Evolutionary conservation across 768 basidiomycete genomes (phyloP), one percentile per base, ranked within the genome.

Genomic region (Termitomyces heimii): DNA sequence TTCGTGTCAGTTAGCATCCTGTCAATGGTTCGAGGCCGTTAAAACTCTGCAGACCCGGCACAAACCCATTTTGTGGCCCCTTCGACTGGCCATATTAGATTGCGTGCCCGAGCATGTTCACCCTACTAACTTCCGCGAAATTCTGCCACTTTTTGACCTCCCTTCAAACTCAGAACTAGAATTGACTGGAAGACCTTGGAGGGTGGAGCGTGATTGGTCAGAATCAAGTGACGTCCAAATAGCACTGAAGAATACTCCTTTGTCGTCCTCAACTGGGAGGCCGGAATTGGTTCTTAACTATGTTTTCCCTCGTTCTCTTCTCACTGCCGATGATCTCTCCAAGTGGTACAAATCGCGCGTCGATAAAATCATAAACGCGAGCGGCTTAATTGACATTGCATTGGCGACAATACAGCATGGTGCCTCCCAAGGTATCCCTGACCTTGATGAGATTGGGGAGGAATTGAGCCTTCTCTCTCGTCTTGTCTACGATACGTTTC

Each of bases 391-490:
- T 43, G 89, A 94, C 63, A 70, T 83, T 34, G 92, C 94, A 4
- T 77, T 98, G 20, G 81, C 83, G 7, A 77, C 88, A 45, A 79
- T 93, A 9, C 95, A 97, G 68, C 86, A 96, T 61, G 94, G 86
- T 14, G 94, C 89, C 12, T 87, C 93, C 8, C 83, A 84, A 62
- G 88, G 88, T 14, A 76, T 97, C 13, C 79, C 84, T 20, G 83
- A 76, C 1, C 80, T 99, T 42, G 95, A 96, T 62, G 84, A 85
- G 65, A 70, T 94, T 3, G 96, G 94, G 2, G 96, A 98, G 73
- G 95, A 98, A 53, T 80, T 98, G 40, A 89, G 85, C 61, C 82
- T 98, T 7, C 80, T 99, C 37, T 86, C 89, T 1, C 81, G 88
- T 20, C 80, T 98, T 45, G 85, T 95, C 13, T 99, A 99, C 63